Percentiles rank a stretch among this genome's conserved stretches.
Conservation (phyloP, 306 rosid species). For the Pyrus pyrifolia region DNA sequence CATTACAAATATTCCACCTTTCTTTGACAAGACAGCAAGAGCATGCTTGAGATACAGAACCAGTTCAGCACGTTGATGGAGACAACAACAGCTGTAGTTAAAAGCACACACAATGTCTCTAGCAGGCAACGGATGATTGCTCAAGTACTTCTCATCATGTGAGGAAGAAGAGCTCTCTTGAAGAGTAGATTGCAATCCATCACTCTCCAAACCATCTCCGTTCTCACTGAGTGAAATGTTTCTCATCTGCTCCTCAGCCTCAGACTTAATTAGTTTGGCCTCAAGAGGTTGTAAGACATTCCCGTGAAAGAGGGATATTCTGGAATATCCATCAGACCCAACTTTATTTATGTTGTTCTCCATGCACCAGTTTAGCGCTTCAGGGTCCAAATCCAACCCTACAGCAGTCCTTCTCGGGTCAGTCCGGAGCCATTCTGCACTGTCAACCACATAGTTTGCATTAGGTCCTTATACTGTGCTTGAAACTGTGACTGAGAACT, state of each 20-base stretch:
- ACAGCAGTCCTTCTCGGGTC: slow-evolving; percentile 75
- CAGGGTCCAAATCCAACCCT: slow-evolving; percentile 79
- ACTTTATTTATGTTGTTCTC: slow-evolving; percentile 63
- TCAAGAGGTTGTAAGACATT: slow-evolving; percentile 74
- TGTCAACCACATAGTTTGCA: slow-evolving; percentile 27
- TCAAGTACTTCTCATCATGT: slow-evolving; percentile 20
- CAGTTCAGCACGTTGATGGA: slow-evolving; percentile 72
- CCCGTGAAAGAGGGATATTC: slow-evolving; percentile 83
- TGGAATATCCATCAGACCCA: slow-evolving; percentile 68
- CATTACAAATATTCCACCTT: slow-evolving; percentile 93
- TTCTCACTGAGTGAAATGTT: slow-evolving; percentile 40
- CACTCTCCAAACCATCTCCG: slow-evolving; percentile 13
- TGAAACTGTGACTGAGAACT: not conserved
- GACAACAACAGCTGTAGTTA: slow-evolving; percentile 97
- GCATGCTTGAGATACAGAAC: slow-evolving; percentile 78
- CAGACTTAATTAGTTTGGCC: slow-evolving; percentile 50
- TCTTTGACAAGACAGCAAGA: slow-evolving; percentile 48
- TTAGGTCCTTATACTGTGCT: slow-evolving; percentile 6
- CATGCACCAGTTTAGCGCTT: slow-evolving; percentile 82
- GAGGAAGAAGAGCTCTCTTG: slow-evolving; percentile 30
- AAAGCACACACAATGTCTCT: slow-evolving; percentile 88
- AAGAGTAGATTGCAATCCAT: slow-evolving; percentile 28
- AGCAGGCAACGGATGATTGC: slow-evolving; percentile 37
- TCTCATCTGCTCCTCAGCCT: slow-evolving; percentile 39
- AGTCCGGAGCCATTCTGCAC: slow-evolving; percentile 79